These are phyloP conservation scores for Persicaria tinctoria DNA, from an alignment of 148 eudicot genomes.

Conservation along the genomic window DNA sequence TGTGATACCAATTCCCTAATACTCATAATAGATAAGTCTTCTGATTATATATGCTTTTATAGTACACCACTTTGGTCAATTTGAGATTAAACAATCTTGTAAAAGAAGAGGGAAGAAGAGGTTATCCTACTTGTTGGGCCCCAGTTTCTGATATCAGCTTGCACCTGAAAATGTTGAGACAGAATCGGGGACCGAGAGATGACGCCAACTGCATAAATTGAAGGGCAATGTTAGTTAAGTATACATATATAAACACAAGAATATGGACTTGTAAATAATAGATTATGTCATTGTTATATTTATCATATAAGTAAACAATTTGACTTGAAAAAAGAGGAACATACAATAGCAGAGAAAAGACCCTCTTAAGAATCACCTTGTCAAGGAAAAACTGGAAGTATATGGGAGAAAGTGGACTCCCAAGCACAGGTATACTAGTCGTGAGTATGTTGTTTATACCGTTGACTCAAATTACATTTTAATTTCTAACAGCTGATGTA, in stretches of 20 bases:
- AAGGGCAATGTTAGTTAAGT: not conserved
- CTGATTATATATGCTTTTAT: not conserved
- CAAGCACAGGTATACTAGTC: too few relatives aligned
- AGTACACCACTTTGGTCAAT: not conserved
- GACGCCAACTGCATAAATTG: conserved; percentile 76
- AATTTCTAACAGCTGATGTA: too few relatives aligned
- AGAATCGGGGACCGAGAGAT: conserved; percentile 94
- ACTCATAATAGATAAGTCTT: not conserved
- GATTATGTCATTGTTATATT: not conserved
- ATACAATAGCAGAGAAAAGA: too few relatives aligned
- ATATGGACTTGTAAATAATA: not conserved
- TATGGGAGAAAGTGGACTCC: too few relatives aligned
- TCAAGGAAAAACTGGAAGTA: too few relatives aligned
- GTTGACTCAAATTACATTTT: too few relatives aligned
- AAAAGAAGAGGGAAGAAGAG: conserved; percentile 1
- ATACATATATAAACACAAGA: not conserved
- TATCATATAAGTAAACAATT: too few relatives aligned
- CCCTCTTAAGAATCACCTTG: too few relatives aligned
- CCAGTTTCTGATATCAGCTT: conserved; percentile 98
- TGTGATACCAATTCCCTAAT: not conserved
- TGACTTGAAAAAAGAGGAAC: too few relatives aligned
- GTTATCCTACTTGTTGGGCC: conserved; percentile 67
- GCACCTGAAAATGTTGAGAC: conserved; percentile 91
- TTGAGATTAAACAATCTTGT: not conserved
- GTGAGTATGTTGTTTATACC: too few relatives aligned